Conservation (phyloP, 2,329 filamentous ascomycete genomes). For the Talaromyces sp. region DNA sequence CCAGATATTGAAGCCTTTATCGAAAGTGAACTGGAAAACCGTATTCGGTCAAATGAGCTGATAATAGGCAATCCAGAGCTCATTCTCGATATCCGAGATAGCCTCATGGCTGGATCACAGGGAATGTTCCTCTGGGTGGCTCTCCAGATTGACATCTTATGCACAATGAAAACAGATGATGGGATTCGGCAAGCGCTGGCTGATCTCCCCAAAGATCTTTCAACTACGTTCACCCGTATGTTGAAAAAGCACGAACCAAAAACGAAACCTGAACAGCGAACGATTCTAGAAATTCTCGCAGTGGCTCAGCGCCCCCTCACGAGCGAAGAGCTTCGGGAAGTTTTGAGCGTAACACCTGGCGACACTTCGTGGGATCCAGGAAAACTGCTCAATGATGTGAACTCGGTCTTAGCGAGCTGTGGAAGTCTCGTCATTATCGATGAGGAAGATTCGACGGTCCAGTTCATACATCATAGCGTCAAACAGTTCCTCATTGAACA, state of each 20-base stretch:
- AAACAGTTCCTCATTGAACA: neutral
- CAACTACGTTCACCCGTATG: slow-evolving; percentile 3
- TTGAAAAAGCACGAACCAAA: neutral
- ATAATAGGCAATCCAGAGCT: neutral
- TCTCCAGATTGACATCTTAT: neutral
- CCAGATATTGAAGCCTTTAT: neutral
- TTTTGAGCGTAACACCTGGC: neutral
- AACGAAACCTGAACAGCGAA: neutral
- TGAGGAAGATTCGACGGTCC: slow-evolving; percentile 2
- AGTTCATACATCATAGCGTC: slow-evolving; percentile 10
- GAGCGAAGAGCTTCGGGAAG: neutral
- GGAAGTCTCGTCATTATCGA: slow-evolving; percentile 6
- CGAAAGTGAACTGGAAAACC: neutral
- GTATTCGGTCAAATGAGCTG: slow-evolving; percentile 1
- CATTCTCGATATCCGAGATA: neutral
- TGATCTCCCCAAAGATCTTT: slow-evolving; percentile 6
- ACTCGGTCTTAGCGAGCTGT: neutral
- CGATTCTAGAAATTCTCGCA: neutral
- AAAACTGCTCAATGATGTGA: neutral
- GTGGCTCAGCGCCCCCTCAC: neutral
- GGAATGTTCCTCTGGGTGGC: slow-evolving; percentile 6
- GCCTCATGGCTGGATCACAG: neutral
- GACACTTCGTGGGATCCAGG: neutral
- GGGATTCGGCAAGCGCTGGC: slow-evolving; percentile 4
- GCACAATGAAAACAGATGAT: slow-evolving; percentile 1